Conservation (phyloP, 305 asterid species). For the Rubia peregrina region DNA sequence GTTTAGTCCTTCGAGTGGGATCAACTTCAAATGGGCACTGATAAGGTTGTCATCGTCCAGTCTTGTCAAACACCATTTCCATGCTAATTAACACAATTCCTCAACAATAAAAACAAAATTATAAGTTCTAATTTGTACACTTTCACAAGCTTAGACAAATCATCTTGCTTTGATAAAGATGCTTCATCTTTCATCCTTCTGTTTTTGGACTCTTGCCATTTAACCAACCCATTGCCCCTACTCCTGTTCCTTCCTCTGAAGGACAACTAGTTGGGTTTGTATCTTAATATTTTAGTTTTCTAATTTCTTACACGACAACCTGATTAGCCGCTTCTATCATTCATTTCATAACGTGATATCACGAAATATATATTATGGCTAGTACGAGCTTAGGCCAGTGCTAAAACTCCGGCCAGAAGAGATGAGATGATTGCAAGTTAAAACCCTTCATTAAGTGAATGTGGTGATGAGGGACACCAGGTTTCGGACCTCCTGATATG, state of each 20-base stretch:
- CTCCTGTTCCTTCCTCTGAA: constrained; percentile 11
- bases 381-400: too few species aligned
- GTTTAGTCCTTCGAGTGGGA: background rate
- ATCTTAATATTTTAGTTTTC: background rate
- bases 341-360: too few species aligned
- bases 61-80: constrained; percentile 2
- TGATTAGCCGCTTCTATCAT: background rate
- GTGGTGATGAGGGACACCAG: too few species aligned
- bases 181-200: constrained; percentile 4
- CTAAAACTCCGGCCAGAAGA: too few species aligned
- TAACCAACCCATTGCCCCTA: constrained; percentile 15
- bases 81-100: background rate
- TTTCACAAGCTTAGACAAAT: background rate
- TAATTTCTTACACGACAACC: background rate
- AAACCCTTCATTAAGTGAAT: too few species aligned
- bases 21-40: background rate
- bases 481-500: too few species aligned
- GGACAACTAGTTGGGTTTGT: background rate
- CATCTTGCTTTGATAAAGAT: constrained; percentile 8
- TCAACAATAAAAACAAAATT: background rate
- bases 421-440: too few species aligned
- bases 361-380: too few species aligned
- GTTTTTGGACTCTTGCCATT: constrained; percentile 14
- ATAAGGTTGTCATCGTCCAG: background rate
- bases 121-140: background rate